Base-by-base conservation (phyloP, 306 rosid genomes). In the Begonia peltatifolia region DNA sequence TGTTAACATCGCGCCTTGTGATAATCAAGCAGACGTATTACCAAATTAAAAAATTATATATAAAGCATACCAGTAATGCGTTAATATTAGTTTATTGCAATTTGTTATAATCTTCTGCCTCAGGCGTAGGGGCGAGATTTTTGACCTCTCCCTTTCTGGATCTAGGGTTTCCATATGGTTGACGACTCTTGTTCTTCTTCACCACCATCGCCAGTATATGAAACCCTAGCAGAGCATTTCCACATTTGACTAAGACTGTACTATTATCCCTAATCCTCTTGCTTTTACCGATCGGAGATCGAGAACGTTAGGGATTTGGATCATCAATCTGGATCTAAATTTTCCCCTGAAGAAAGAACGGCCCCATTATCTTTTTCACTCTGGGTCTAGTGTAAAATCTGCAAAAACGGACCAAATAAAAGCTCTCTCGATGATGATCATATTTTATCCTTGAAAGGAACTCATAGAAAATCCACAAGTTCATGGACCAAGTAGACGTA, bases 131-230 rank as follows among this genome's bases (percentile, higher is more conserved):
- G 18, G 68, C 59, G 72, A 72, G 53, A 61, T 67, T 85, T 75
- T 78, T 75, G 95, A 90, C 87, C 84, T 76, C 73, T 73, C 76
- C 80, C 82, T 74, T 79, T 83, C 96, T 74, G 94, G 93, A 86
- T 90, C 94, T 90, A 90, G 99, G 99, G 96, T 92, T 85, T 75
- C 49, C 68, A 41, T 42, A 41, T 57, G 63, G 68, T 64, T 68
- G 75, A 70, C 35, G 35, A 25, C 67, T 69, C 16, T 59, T 30
- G 23, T 53, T 65, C 71, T 46, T 66, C 75, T 51, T 68, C 61
- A 3, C 6, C 35, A 6, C 2, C 35, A 25, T 25, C 35, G 1
- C 35, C 35, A 0, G 35, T 6, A 6, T 25, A 25, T 25, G 62
- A 61, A 81, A 78, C 83, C 99, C 95, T 90, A 80, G 68, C 63